Conservation (phyloP, 148 eudicot genomes). For the Rhododendron williamsianum region DNA sequence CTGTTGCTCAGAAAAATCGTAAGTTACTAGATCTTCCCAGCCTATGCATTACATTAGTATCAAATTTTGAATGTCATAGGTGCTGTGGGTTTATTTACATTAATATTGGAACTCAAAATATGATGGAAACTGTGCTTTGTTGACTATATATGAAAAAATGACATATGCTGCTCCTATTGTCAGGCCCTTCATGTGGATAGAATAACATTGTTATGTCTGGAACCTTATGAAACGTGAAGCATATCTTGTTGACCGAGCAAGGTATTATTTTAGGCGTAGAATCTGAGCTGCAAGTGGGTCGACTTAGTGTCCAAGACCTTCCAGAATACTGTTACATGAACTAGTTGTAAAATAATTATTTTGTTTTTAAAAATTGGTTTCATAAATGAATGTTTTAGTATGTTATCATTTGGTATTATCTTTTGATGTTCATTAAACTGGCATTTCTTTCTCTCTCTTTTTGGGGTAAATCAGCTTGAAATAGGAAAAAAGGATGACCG, state of each 20-base stretch:
- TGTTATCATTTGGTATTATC: neutral
- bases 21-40: slow-evolving; percentile 30
- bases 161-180: neutral
- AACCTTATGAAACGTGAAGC: neutral
- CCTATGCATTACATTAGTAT: neutral
- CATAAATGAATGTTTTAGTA: neutral
- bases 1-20: slow-evolving; percentile 46
- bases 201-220: neutral
- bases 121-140: neutral
- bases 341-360: neutral
- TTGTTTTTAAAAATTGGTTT: neutral
- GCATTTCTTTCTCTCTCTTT: neutral
- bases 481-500: too few species aligned
- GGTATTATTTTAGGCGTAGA: neutral
- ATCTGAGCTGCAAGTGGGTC: neutral
- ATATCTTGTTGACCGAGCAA: neutral
- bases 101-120: neutral
- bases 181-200: neutral
- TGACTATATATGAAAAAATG: neutral
- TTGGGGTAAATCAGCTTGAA: too few species aligned
- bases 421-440: neutral
- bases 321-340: neutral
- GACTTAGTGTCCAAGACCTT: neutral
- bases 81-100: neutral
- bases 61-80: neutral